Conservation (phyloP, 1,284 basidiomycete genomes). For the Ustilago shanxiensis region DNA sequence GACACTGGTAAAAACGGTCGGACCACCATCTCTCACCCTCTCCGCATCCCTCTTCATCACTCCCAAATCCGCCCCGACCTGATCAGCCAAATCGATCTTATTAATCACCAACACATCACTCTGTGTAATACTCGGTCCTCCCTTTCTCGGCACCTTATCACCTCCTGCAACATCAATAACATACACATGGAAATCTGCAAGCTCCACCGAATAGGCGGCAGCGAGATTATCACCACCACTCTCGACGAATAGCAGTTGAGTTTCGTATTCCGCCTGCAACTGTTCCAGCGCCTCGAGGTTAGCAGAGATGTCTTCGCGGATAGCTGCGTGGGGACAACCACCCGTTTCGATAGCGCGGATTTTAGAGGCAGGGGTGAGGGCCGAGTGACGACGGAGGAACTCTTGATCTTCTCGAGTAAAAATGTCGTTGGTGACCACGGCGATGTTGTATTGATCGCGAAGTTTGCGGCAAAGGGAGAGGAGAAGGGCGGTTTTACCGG, state of each 20-base stretch:
- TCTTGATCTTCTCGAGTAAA: constrained; percentile 91
- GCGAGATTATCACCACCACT: constrained; percentile 95
- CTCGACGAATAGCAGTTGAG: constrained; percentile 82
- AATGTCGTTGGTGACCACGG: constrained; percentile 73
- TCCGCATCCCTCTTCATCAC: constrained; percentile 95
- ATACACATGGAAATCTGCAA: constrained; percentile 88
- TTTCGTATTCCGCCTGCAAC: constrained; percentile 82
- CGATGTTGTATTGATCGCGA: constrained; percentile 88
- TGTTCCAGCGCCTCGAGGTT: constrained; percentile 95
- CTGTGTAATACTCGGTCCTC: constrained; percentile 85
- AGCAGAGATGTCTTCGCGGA: constrained; percentile 92
- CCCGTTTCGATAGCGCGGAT: constrained; percentile 95
- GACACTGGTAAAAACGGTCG: constrained; percentile 91
- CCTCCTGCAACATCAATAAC: constrained; percentile 81
- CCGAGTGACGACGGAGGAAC: constrained; percentile 92
- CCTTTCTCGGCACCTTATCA: constrained; percentile 98
- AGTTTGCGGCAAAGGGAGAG: constrained; percentile 89
- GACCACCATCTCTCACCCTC: constrained; percentile 91
- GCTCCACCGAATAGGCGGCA: constrained; percentile 93
- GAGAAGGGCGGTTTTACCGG: constrained; percentile 95
- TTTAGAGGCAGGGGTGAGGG: constrained; percentile 80
- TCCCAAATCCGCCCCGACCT: constrained; percentile 91
- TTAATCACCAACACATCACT: constrained; percentile 95
- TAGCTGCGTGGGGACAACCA: constrained; percentile 69
- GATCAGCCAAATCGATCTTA: constrained; percentile 78